Evolutionary conservation across 2,329 filamentous ascomycete species (phyloP).

Genomic region (Sporothrix curviconia): DNA sequence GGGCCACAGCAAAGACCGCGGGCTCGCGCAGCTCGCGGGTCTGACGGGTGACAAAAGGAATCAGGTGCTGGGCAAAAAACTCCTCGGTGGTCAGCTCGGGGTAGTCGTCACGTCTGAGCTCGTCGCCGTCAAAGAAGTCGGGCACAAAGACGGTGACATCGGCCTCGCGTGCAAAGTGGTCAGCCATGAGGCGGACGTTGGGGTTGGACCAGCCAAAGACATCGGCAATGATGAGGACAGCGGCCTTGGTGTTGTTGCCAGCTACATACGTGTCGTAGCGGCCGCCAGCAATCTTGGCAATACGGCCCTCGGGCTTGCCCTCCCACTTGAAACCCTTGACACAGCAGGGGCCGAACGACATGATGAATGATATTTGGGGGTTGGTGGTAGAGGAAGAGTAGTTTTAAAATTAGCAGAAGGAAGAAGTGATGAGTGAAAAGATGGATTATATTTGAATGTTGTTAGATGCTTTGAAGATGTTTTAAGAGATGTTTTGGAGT

Average conservation of each 20-base stretch:
- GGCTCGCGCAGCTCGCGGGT: constrained; percentile 31
- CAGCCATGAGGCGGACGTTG: constrained; percentile 43
- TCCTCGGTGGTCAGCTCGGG: constrained; percentile 23
- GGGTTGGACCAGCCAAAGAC: constrained; percentile 43
- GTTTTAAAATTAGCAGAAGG: too few relatives aligned
- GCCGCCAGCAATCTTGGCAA: constrained; percentile 34
- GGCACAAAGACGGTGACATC: constrained; percentile 41
- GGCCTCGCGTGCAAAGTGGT: constrained; percentile 39
- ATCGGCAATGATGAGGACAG: constrained; percentile 45
- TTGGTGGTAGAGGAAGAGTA: too few relatives aligned
- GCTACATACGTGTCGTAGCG: constrained; percentile 34
- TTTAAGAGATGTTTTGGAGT: background rate
- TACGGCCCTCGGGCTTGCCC: constrained; percentile 32
- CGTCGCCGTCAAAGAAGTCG: constrained; percentile 39
- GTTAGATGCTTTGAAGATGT: background rate
- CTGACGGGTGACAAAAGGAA: constrained; percentile 32
- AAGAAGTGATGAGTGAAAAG: too few relatives aligned
- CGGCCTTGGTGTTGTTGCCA: constrained; percentile 31
- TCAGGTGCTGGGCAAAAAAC: constrained; percentile 28
- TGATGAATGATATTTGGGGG: background rate
- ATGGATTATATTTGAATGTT: too few relatives aligned
- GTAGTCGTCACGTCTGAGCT: constrained; percentile 16
- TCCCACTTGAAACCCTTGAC: constrained; percentile 34
- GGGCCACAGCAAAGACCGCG: constrained; percentile 34
- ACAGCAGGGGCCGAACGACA: constrained; percentile 23